These are phyloP conservation scores for Claviceps sp. DNA, from an alignment of 2,329 filamentous ascomycete species.

Conservation along the genomic window DNA sequence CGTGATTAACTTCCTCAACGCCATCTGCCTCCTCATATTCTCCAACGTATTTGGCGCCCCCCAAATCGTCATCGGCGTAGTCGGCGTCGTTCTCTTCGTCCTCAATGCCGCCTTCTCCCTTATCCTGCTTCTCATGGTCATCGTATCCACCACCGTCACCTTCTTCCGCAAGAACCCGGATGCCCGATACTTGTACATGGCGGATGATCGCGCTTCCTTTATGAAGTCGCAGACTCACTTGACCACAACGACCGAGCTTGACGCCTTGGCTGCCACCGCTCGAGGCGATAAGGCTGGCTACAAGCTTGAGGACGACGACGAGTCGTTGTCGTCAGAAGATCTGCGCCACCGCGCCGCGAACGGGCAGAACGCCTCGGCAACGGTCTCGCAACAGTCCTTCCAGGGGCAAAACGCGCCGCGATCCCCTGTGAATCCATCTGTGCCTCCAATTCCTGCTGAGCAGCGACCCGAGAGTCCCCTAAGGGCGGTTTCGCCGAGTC, in stretches of 20 bases:
- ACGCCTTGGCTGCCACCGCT: constrained; percentile 78
- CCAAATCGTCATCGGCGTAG: constrained; percentile 68
- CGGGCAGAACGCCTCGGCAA: constrained; percentile 12
- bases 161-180: constrained; percentile 90
- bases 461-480: constrained; percentile 23
- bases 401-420: constrained; percentile 8
- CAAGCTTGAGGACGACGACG: constrained; percentile 29
- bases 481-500: constrained; percentile 21
- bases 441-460: constrained; percentile 29
- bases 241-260: constrained; percentile 65
- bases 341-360: constrained; percentile 22
- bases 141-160: constrained; percentile 47
- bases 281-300: constrained; percentile 60
- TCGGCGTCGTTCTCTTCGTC: constrained; percentile 82
- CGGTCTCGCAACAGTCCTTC: constrained; percentile 20
- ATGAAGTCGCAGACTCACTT: constrained; percentile 91
- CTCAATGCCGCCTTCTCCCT: constrained; percentile 74
- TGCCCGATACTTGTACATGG: constrained; percentile 90
- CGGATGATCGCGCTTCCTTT: constrained; percentile 88
- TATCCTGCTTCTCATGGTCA: constrained; percentile 68
- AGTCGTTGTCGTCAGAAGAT: constrained; percentile 25
- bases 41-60: constrained; percentile 77
- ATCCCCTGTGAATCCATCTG: constrained; percentile 28
- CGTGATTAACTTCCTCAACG: constrained; percentile 79
- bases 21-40: constrained; percentile 81